Conservation (phyloP, 2,329 filamentous ascomycete genomes). For the Gaeumannomyces tritici region DNA sequence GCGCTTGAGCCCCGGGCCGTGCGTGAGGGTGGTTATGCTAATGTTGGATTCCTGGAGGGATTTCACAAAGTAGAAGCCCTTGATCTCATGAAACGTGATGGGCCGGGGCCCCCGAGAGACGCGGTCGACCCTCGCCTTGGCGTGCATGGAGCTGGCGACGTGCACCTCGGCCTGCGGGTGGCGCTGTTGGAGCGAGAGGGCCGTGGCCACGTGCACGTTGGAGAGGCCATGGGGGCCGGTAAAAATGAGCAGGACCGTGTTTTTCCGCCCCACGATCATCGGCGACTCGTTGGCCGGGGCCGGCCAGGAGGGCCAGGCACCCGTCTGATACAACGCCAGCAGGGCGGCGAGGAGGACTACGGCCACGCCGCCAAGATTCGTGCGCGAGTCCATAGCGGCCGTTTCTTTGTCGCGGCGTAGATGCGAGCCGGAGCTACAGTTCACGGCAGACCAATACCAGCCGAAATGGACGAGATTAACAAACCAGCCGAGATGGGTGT, state of each 20-base stretch:
- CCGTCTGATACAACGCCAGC: neutral
- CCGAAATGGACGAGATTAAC: too few relatives aligned
- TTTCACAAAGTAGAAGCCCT: neutral
- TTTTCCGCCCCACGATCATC: conserved; percentile 13
- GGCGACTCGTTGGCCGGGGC: neutral
- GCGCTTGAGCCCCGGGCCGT: conserved; percentile 20
- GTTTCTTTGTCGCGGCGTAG: neutral
- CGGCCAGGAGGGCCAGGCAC: neutral
- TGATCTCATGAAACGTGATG: neutral
- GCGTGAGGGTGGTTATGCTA: conserved; percentile 16
- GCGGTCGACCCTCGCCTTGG: conserved; percentile 2
- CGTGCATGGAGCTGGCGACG: conserved; percentile 7
- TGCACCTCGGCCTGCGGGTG: conserved; percentile 19
- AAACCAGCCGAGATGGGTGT: too few relatives aligned
- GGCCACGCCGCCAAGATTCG: neutral
- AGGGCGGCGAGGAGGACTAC: neutral
- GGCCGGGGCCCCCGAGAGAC: neutral
- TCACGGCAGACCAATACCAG: too few relatives aligned
- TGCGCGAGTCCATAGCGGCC: neutral
- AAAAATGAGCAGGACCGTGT: conserved; percentile 20
- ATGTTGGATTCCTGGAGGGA: conserved; percentile 5
- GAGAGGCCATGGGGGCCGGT: conserved; percentile 17
- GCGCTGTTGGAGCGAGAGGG: conserved; percentile 16
- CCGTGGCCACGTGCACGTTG: conserved; percentile 23
- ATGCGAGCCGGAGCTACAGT: neutral